Conservation (phyloP, 2,329 filamentous ascomycete species). For the Xylariaceae sp. region DNA sequence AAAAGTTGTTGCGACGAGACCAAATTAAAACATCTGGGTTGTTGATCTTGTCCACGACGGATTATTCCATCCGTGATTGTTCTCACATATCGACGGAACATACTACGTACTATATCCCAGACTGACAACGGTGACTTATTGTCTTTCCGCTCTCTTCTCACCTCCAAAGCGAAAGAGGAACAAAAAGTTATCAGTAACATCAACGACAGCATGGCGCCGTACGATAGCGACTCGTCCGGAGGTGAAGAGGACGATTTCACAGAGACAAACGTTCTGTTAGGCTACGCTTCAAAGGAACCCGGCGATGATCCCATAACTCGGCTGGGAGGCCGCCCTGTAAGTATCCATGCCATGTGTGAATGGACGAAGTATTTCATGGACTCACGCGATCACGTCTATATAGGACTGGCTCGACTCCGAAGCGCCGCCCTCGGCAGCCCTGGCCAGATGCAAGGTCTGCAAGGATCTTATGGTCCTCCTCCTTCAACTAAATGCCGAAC, state of each 20-base stretch:
- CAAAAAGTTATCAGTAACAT: background rate
- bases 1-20: no score
- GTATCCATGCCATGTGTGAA: conserved; percentile 26
- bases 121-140: background rate
- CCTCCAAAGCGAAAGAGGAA: background rate
- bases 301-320: conserved; percentile 82
- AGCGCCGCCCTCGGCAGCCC: conserved; percentile 64
- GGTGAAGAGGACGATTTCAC: conserved; percentile 64
- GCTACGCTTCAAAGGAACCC: conserved; percentile 76
- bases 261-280: conserved; percentile 82
- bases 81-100: no score
- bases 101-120: no score
- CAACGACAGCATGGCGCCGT: conserved; percentile 36
- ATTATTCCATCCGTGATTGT: no score
- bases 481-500: conserved; percentile 84
- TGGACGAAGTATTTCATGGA: conserved; percentile 2
- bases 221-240: conserved; percentile 81
- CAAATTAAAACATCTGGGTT: no score
- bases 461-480: conserved; percentile 77
- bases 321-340: conserved; percentile 79
- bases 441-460: conserved; percentile 85
- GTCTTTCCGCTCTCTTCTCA: background rate
- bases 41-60: no score
- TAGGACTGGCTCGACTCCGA: conserved; percentile 80
- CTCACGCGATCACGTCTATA: conserved; percentile 17